Conservation (phyloP, 2,329 filamentous ascomycete genomes). For the Arthrobotrys sphaeroides region DNA sequence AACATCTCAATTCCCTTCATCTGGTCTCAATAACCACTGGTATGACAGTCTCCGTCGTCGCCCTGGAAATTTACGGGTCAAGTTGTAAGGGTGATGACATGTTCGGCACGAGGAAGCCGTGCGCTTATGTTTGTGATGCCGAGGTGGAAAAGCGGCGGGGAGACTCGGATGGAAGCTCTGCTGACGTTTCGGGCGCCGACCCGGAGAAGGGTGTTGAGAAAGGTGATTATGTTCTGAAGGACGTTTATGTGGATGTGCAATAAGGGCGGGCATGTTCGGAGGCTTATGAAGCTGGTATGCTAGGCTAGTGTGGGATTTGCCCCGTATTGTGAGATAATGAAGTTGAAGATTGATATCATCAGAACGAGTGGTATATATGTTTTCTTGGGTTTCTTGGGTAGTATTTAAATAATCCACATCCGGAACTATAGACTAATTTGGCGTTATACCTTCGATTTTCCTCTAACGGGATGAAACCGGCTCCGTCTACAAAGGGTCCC, state of each 20-base stretch:
- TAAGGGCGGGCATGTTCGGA: too few species aligned
- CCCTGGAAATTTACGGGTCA: slow-evolving; percentile 66
- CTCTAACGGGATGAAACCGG: too few species aligned
- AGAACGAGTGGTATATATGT: too few species aligned
- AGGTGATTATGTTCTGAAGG: slow-evolving; percentile 37
- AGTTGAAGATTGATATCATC: too few species aligned
- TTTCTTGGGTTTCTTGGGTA: too few species aligned
- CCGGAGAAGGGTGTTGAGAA: slow-evolving; percentile 29
- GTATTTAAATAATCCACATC: too few species aligned
- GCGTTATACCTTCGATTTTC: too few species aligned
- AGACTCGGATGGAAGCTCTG: slow-evolving; percentile 14
- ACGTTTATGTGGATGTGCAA: slow-evolving; percentile 39
- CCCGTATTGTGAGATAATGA: too few species aligned
- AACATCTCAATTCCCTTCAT: slow-evolving; percentile 63
- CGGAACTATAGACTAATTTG: too few species aligned
- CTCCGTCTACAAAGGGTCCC: too few species aligned
- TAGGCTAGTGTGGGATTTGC: too few species aligned
- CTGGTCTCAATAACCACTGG: slow-evolving; percentile 64
- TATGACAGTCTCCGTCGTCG: slow-evolving; percentile 64
- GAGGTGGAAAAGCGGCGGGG: slow-evolving; percentile 20
- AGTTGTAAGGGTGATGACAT: slow-evolving; percentile 64
- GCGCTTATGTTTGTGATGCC: slow-evolving; percentile 60
- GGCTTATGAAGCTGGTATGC: background rate
- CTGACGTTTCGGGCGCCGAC: slow-evolving; percentile 25
- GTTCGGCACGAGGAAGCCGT: slow-evolving; percentile 61